Evolutionary conservation across 2,329 filamentous ascomycete genomes (phyloP), one percentile per base, ranked within the genome.

Genomic region (Teratosphaeriaceae sp.): DNA sequence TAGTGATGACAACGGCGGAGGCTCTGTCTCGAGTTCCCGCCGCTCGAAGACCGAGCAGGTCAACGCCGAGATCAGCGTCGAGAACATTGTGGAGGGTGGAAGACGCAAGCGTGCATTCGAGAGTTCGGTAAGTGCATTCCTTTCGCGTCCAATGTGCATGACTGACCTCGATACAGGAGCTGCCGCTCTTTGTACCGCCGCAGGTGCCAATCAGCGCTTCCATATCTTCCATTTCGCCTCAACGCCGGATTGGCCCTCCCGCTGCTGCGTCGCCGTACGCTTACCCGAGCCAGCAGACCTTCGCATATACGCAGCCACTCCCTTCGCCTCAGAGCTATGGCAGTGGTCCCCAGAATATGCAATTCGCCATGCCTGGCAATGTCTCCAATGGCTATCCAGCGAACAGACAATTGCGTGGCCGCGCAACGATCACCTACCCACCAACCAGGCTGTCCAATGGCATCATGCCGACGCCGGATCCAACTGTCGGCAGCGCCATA

Each of bases 31-130:
- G 13, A 77, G 77, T 53, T 84, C 84, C 46, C 82, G 85, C 58
- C 85, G 85, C 64, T 79, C 76, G 56, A 88, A 86, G 65, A 80
- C 74, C 52, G 89, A 96, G 58, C 79, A 95, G 58, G 88, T 87
- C 38, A 96, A 88, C 63, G 94, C 92, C 13, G 92, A 98, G 56
- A 98, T 98, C 61, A 97, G 90, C 64, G 80, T 96, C 55, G 89
- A 96, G 56, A 98, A 98, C 64, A 97, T 98, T 65, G 85, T 98
- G 48, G 90, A 97, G 68, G 92, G 94, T 61, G 89, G 90, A 54
- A 84, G 92, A 66, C 83, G 92, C 62, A 96, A 97, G 74, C 81
- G 88, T 61, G 87, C 90, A 58, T 83, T 83, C 70, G 90, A 97
- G 66, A 97, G 90, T 72, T 96, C 90, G 68, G 90, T 97, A 84